A percentile compares a stretch with the other conserved stretches of the same genome.
phyloP scores from a whole-genome alignment of 768 basidiomycete genomes.

The Mycena latifolia region DNA sequence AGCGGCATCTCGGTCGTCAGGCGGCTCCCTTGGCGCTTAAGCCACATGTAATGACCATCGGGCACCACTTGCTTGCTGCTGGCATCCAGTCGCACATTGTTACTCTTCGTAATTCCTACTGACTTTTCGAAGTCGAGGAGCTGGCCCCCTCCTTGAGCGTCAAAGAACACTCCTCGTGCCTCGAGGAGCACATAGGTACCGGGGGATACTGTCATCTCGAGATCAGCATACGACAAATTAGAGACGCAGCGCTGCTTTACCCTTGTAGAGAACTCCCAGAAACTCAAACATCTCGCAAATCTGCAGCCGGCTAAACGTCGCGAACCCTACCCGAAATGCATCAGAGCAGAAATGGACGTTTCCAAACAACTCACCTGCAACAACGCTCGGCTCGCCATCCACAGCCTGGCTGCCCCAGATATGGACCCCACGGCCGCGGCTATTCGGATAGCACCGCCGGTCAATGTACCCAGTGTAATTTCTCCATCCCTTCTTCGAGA shows the following conservation, averaged over 20 bases:
- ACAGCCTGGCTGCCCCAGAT: conserved; percentile 5
- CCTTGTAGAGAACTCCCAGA: conserved; percentile 7
- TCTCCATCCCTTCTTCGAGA: conserved; percentile 4
- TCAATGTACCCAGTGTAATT: not conserved
- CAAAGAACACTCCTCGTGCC: conserved; percentile 9
- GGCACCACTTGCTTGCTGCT: not conserved
- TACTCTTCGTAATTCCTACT: not conserved
- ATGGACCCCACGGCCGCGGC: conserved; percentile 11
- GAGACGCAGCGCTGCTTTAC: not conserved
- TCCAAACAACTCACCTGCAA: conserved; percentile 13
- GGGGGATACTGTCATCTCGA: not conserved
- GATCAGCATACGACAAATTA: not conserved
- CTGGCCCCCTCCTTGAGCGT: not conserved
- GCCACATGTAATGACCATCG: conserved; percentile 19
- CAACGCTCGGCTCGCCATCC: conserved; percentile 12
- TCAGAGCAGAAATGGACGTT: not conserved
- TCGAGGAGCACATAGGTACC: conserved; percentile 7
- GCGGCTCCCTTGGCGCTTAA: not conserved
- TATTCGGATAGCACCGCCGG: conserved; percentile 19
- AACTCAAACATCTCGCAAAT: conserved; percentile 9
- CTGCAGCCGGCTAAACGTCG: conserved; percentile 12
- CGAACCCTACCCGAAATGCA: conserved; percentile 4
- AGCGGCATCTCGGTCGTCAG: not conserved
- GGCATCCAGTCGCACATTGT: not conserved
- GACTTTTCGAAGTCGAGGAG: conserved; percentile 3